phyloP scores from a whole-genome alignment of 2,329 filamentous ascomycete species.

The Fusarium incarnatum region DNA sequence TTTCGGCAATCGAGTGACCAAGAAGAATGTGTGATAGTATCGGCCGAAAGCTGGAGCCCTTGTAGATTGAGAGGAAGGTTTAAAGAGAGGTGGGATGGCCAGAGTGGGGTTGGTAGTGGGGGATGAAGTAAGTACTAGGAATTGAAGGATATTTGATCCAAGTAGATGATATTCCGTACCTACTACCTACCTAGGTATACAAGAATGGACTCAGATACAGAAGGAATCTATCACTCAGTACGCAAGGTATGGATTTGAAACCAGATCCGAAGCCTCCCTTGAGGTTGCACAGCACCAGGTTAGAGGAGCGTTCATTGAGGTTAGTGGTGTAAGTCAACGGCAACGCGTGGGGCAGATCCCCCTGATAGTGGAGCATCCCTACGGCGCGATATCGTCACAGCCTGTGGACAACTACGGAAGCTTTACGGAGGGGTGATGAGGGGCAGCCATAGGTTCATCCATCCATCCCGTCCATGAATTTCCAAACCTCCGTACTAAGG shows the following conservation, averaged over 20 bases:
- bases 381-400: constrained; percentile 37
- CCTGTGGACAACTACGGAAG: not conserved
- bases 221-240: not conserved
- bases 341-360: constrained; percentile 21
- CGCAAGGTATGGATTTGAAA: not conserved
- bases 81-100: constrained; percentile 37
- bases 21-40: not conserved
- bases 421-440: constrained; percentile 19
- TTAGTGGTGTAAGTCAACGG: constrained; percentile 14
- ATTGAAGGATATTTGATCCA: not conserved
- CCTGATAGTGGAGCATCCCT: constrained; percentile 22
- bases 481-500: constrained; percentile 5
- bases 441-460: not conserved
- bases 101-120: constrained; percentile 30
- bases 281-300: not conserved
- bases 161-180: not conserved
- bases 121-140: not conserved
- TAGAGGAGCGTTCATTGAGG: not conserved
- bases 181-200: not conserved
- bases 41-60: not conserved
- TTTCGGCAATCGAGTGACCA: constrained; percentile 21
- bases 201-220: not conserved
- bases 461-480: not conserved
- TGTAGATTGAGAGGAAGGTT: constrained; percentile 3
- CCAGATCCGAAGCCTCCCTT: not conserved